Evolutionary conservation across 2,329 filamentous ascomycete species (phyloP).

Genomic region (Colletotrichum chrysophilum): DNA sequence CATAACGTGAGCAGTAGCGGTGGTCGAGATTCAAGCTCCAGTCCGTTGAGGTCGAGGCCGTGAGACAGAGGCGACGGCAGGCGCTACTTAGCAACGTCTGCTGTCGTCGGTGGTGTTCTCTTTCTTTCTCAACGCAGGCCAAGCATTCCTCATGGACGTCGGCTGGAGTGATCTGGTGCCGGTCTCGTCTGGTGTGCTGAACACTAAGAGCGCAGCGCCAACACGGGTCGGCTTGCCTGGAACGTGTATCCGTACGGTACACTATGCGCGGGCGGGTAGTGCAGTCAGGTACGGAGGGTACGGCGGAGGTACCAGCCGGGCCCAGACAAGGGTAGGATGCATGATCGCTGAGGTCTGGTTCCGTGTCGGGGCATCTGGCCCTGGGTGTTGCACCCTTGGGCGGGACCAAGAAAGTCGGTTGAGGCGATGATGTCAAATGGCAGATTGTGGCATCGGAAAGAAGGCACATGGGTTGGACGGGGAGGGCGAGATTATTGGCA

Average conservation of each 20-base stretch:
- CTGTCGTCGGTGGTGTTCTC: neutral
- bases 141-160: neutral
- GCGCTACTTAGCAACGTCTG: neutral
- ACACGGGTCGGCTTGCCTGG: neutral
- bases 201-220: neutral
- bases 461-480: neutral
- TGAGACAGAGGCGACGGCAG: conserved; percentile 5
- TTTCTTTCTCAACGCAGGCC: neutral
- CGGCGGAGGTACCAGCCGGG: neutral
- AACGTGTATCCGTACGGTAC: neutral
- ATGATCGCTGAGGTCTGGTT: neutral
- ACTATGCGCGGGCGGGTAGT: neutral
- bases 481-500: conserved; percentile 1
- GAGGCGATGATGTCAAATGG: conserved; percentile 14
- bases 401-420: neutral
- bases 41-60: neutral
- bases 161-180: conserved; percentile 1
- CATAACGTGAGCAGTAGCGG: neutral
- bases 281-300: neutral
- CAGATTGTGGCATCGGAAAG: neutral
- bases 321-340: conserved; percentile 1
- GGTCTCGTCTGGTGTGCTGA: neutral
- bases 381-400: neutral
- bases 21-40: neutral
- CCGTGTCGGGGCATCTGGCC: neutral